Base-by-base conservation (phyloP, 371 early-diverging fungal species). In the Capillidium rhysosporum region DNA sequence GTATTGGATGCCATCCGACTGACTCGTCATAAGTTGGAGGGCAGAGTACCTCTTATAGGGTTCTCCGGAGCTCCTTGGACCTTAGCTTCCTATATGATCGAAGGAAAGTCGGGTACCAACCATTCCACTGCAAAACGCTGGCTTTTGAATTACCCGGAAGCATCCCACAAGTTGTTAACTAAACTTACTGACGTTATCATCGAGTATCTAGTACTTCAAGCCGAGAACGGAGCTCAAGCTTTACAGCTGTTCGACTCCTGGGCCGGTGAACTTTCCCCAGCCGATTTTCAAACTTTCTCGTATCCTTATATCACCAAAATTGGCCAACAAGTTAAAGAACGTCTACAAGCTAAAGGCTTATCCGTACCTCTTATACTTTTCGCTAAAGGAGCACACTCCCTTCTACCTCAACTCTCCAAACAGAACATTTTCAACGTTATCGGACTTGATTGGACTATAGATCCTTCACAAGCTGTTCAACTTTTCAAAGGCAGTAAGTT, bases 21-120 rank as follows among this genome's bases (percentile, higher is more conserved):
- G 68, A 92, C 95, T 7, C 78, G 96, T 43, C 76, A 79, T 48
- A 71, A 70, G 45, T 73, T 97, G 28, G 73, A 77, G 2, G 93
- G 94, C 41, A 77, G 85, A 46, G 89, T 87, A 2, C 94, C 96
- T 25, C 69, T 97, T 63, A 80, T 89, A 65, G 98, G 98, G 5
- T 97, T 97, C 59, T 76, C 76, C 29, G 98, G 98, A 21, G 94
- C 93, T 1, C 98, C 98, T 7, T 97, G 95, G 95, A 97, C 98
- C 18, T 72, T 95, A 51, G 86, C 94, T 89, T 88, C 91, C 2
- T 96, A 96, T 61, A 92, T 93, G 94, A 82, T 96, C 59, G 97
- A 93, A 66, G 93, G 97, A n/a, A 92, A 92, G 45, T 91, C 94
- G 34, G 86, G 89, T 65, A 92, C 88, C 65, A 90, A 83, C 0